A percentile compares a stretch with the other conserved stretches of the same genome.
These are phyloP conservation scores for Diutina scorzettiae DNA, from an alignment of 1,139 yeast genomes.

Conservation along the genomic window DNA sequence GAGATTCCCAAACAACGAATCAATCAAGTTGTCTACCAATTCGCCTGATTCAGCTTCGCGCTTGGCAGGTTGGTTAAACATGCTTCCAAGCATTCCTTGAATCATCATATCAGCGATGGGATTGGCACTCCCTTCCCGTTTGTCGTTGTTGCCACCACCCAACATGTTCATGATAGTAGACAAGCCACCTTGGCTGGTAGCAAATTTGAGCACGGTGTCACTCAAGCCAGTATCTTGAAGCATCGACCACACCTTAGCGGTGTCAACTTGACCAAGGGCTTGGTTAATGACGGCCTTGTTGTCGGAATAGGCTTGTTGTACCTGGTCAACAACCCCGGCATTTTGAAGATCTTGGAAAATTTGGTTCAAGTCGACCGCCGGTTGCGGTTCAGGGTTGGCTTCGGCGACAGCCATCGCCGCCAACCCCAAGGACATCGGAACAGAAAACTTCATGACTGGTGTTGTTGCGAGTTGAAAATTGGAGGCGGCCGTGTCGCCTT, in stretches of 20 bases:
- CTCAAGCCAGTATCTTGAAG: neutral
- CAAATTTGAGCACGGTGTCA: constrained; percentile 1
- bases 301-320: neutral
- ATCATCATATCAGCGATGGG: neutral
- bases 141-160: neutral
- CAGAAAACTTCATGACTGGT: constrained; percentile 1
- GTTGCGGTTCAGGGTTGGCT: neutral
- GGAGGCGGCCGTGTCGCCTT: too few relatives aligned
- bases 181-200: neutral
- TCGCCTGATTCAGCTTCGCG: neutral
- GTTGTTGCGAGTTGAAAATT: too few relatives aligned
- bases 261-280: constrained; percentile 1
- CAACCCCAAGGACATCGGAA: neutral
- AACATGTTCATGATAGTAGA: neutral
- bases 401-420: neutral
- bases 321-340: constrained; percentile 1
- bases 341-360: neutral
- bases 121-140: neutral
- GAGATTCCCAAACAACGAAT: neutral
- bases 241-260: neutral
- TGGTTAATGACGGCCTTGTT: neutral
- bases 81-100: neutral
- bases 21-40: neutral
- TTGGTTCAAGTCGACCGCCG: neutral
- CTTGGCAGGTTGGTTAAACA: neutral